Evolutionary conservation across 345 rosid genomes (phyloP).

Genomic region (Raphanus sativus): DNA sequence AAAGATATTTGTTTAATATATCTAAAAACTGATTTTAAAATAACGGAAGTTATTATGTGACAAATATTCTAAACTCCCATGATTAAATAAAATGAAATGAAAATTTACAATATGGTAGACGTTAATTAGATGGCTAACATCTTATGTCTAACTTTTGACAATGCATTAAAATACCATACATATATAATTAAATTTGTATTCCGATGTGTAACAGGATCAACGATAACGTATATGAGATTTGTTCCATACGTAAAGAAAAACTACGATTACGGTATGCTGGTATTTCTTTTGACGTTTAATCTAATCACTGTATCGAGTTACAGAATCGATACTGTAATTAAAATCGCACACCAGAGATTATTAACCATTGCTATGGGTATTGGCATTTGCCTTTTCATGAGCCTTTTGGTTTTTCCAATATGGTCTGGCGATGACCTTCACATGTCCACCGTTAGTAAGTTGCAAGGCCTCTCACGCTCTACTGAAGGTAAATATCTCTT

Average conservation of each 20-base stretch:
- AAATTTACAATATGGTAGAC: not conserved
- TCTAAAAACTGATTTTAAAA: not conserved
- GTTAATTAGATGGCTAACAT: not conserved
- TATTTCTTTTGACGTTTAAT: constrained; percentile 82
- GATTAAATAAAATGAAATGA: not conserved
- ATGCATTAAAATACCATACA: not conserved
- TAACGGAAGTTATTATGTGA: not conserved
- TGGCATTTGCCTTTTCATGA: constrained; percentile 70
- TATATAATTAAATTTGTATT: not conserved
- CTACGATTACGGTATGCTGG: constrained; percentile 79
- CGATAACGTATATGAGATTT: constrained; percentile 72
- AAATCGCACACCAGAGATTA: constrained; percentile 59
- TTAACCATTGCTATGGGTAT: constrained; percentile 72
- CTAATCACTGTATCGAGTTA: constrained; percentile 81
- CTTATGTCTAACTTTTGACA: not conserved
- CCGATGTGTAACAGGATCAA: constrained; percentile 49
- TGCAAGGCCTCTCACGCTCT: constrained; percentile 67
- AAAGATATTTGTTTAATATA: not conserved
- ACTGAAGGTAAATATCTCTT: constrained; percentile 55
- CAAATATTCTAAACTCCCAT: not conserved
- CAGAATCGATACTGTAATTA: constrained; percentile 51
- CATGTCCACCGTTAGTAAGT: constrained; percentile 55
- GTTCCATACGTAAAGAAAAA: constrained; percentile 77
- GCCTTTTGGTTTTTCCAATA: constrained; percentile 61
- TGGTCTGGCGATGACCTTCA: constrained; percentile 95